Evolutionary conservation across 1,284 basidiomycete species (phyloP), one percentile per base, ranked within the genome.

Genomic region (Takashimella tepidaria): DNA sequence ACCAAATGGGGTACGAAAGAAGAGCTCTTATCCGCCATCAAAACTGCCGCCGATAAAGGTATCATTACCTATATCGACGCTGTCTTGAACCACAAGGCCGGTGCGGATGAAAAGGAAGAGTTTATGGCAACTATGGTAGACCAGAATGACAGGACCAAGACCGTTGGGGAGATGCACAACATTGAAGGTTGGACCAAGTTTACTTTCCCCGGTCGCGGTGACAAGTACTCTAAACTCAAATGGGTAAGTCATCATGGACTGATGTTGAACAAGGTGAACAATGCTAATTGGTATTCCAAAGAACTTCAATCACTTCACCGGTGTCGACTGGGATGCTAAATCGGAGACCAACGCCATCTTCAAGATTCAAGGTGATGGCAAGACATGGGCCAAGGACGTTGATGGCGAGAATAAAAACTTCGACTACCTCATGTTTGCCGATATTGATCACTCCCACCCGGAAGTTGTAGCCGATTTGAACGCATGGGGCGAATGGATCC

Each of bases 1-100:
- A 97, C 92, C n/a, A 83, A 92, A 59, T 98, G 92, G 89, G 93
- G 93, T 19, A 87, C 86, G 12, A 87, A 86, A 62, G 83, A 90
- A 45, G 85, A 97, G 63, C 81, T 95, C 20, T 68, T 91, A 2
- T 69, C 75, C 4, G 85, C 87, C 11, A 86, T 88, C 69, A 74
- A 77, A 41, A 68, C 52, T 11, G 76, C 73, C 12, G 59, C 58
- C 42, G 67, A 72, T 0, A 64, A 68, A 45, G 70, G 68, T 21
- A 72, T 74, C 55, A 69, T 73, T 58, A 63, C 67, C 8, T 79
- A 79, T 61, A 74, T 78, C 44, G 79, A 81, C 59, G 78, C 77
- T 0, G 80, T 81, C 10, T 65, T 80, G 54, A 81, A 81, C 60
- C 80, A 81, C 74, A 78, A 77, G 69, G 76, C 76, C 8, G 93